Base-by-base conservation (phyloP, 23 red algal species). In the Gracilaria caudata region DNA sequence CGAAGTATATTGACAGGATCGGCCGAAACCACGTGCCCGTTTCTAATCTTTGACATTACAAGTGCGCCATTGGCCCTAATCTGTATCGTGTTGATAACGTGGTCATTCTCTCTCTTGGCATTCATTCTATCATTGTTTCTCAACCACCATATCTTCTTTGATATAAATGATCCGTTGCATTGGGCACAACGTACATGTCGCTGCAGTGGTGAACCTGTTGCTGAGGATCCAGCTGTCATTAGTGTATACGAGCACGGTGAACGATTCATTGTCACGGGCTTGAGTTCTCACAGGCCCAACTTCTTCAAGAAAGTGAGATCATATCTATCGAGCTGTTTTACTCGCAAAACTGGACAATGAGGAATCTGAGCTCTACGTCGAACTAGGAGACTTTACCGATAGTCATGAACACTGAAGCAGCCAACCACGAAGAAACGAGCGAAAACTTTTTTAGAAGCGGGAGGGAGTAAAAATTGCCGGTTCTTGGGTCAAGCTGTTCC, bases 211-310 rank as follows among this genome's bases (percentile, higher is more conserved):
- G 70, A 75, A 40, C 70, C 70, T n/a, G 47, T 75, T 40, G 29
- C 25, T 24, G 37, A 17, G 17, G 47, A 75, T 38, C 70, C 70
- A 7, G 70, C 49, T 3, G 70, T 75, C 13, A 75, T 40, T 21
- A 75, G 70, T 47, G 70, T 75, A 17, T 75, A 75, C 25, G 70
- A 75, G 25, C 70, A 75, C 29, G 70, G 70, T 8, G 70, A 75
- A 17, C 70, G 70, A 8, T 40, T 75, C 37, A 75, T 75, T 21
- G 70, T 75, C 3, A 49, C 70, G 21, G 29, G 70, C 70, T 75
- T 40, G 0, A 25, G 39, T 2, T 75, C 70, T 0, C 24, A 75
- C 13, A 40, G 47, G n/a, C 25, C 23, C 25, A 40, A 75, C 43
- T 49, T 75, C 21, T n/a, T 75, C 39, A 46, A n/a, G 28, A 75